Percentiles rank a stretch among this genome's conserved stretches.
Evolutionary conservation across 2,329 filamentous ascomycete species (phyloP).

Genomic region (Botrytis aclada): DNA sequence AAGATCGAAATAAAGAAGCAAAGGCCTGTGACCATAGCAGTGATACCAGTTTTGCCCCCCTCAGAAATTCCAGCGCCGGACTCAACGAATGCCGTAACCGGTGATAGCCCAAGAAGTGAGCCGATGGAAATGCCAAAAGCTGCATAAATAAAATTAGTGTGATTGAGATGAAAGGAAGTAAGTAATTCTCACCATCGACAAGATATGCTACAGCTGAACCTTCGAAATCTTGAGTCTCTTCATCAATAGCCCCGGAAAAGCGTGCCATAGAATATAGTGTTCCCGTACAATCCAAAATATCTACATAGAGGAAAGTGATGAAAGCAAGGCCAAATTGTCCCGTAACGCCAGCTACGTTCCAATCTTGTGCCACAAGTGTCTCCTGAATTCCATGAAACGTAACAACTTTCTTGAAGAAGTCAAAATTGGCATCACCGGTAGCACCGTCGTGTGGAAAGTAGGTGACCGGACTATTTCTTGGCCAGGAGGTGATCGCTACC

Average conservation of each 20-base stretch:
- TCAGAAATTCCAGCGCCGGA: conserved; percentile 88
- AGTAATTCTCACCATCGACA: conserved; percentile 53
- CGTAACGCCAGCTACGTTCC: conserved; percentile 65
- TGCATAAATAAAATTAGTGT: not conserved
- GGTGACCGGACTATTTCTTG: conserved; percentile 71
- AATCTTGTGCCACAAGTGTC: conserved; percentile 70
- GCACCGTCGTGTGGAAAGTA: conserved; percentile 76
- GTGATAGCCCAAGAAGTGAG: conserved; percentile 71
- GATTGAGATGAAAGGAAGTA: not conserved
- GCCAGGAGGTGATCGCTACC: conserved; percentile 87
- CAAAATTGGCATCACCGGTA: conserved; percentile 66
- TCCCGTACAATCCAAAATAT: conserved; percentile 82
- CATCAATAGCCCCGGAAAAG: conserved; percentile 76
- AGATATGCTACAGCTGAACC: conserved; percentile 80
- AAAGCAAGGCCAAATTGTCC: conserved; percentile 79
- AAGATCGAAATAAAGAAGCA: conserved; percentile 87
- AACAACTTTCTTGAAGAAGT: conserved; percentile 87
- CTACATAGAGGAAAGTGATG: conserved; percentile 86
- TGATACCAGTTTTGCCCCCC: conserved; percentile 84
- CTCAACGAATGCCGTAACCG: conserved; percentile 84
- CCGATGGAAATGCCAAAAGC: conserved; percentile 78
- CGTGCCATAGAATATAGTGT: conserved; percentile 88
- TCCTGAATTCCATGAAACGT: conserved; percentile 74
- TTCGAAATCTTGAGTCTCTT: conserved; percentile 81
- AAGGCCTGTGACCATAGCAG: conserved; percentile 71